phyloP scores from a whole-genome alignment of 108 stramenopile species.

The Nannochloropsis salina region DNA sequence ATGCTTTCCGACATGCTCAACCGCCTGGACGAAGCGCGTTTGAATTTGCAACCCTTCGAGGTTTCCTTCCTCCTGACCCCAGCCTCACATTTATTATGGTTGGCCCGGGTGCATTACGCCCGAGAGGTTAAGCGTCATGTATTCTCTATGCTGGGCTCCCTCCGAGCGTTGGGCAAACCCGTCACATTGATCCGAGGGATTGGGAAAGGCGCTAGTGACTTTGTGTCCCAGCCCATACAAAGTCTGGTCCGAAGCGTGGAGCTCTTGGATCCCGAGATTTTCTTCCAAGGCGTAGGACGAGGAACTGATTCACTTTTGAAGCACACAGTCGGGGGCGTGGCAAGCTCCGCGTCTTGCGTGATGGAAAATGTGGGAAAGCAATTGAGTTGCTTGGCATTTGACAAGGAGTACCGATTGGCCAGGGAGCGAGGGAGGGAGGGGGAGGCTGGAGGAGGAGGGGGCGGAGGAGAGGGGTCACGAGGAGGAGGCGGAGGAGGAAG shows the following conservation, averaged over 20 bases:
- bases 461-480: constrained; percentile 46
- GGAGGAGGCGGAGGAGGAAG: neutral
- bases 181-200: constrained; percentile 71
- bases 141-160: constrained; percentile 68
- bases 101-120: constrained; percentile 63
- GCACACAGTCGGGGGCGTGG: constrained; percentile 78
- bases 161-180: constrained; percentile 80
- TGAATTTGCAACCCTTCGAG: constrained; percentile 34
- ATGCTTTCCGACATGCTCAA: constrained; percentile 46
- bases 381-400: constrained; percentile 72
- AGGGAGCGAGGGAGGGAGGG: constrained; percentile 63
- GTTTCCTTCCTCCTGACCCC: neutral
- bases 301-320: constrained; percentile 73
- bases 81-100: neutral
- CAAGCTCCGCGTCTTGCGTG: constrained; percentile 68
- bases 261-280: constrained; percentile 62
- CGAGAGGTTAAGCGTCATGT: constrained; percentile 66
- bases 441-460: constrained; percentile 36
- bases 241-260: constrained; percentile 68
- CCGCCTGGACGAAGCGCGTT: constrained; percentile 48
- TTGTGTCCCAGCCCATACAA: constrained; percentile 70
- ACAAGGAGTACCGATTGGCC: constrained; percentile 60
- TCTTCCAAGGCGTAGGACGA: constrained; percentile 73
- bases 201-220: constrained; percentile 66
- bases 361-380: constrained; percentile 72